These are phyloP conservation scores for Glutinoglossum americanum DNA, from an alignment of 495 filamentous ascomycete genomes.

Conservation along the genomic window DNA sequence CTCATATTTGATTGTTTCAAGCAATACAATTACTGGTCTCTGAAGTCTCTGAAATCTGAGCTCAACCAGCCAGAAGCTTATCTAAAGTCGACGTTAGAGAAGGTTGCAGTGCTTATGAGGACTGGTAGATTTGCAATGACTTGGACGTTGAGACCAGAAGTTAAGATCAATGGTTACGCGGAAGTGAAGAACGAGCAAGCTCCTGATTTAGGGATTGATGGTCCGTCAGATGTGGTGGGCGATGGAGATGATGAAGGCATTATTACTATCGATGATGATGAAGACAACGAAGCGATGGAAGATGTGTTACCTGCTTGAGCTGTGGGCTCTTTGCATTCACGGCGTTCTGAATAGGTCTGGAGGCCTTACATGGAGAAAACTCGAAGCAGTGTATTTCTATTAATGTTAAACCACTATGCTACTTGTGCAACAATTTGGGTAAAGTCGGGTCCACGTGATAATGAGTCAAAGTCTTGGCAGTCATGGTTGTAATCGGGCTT, in stretches of 20 bases:
- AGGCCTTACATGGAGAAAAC: background rate
- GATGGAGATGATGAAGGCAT: conserved; percentile 19
- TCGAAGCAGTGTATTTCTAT: background rate
- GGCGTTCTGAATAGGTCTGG: background rate
- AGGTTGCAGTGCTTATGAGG: conserved; percentile 62
- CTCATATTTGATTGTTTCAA: conserved; percentile 61
- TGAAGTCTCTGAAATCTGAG: conserved; percentile 51
- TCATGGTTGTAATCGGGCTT: too few relatives aligned
- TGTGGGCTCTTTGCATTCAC: background rate
- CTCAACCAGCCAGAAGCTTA: conserved; percentile 79
- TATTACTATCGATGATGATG: conserved; percentile 27
- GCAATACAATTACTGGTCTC: conserved; percentile 68
- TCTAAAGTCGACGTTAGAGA: conserved; percentile 62
- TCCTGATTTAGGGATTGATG: conserved; percentile 23
- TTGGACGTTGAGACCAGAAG: conserved; percentile 58
- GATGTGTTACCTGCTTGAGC: conserved; percentile 27
- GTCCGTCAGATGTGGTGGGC: conserved; percentile 21
- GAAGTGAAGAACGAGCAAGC: conserved; percentile 26
- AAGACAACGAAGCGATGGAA: conserved; percentile 55
- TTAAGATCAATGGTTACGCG: conserved; percentile 28
- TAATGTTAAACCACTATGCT: background rate
- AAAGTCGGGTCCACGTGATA: too few relatives aligned
- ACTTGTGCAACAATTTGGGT: too few relatives aligned
- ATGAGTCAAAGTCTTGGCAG: too few relatives aligned
- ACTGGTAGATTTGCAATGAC: conserved; percentile 61